These are phyloP conservation scores for Chenopodium quinoa DNA, from an alignment of 148 eudicot species.

Conservation along the genomic window DNA sequence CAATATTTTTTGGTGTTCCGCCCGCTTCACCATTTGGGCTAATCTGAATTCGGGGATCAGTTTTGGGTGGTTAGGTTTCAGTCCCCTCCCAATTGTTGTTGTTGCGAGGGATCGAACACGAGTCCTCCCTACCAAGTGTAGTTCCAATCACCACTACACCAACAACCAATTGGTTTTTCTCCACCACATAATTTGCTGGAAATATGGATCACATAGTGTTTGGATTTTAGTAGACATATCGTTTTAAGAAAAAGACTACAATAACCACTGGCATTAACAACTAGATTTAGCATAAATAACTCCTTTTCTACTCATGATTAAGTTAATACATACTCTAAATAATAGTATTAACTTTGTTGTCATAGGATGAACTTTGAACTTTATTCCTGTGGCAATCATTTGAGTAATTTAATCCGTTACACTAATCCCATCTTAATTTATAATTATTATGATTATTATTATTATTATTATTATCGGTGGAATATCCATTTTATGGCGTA, in stretches of 20 bases:
- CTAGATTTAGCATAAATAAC: slow-evolving; percentile 9
- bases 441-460: background rate
- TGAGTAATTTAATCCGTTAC: slow-evolving; percentile 4
- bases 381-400: background rate
- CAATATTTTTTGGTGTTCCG: too few relatives aligned
- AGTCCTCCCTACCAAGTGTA: too few relatives aligned
- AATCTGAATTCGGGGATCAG: too few relatives aligned
- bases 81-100: too few relatives aligned
- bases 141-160: too few relatives aligned
- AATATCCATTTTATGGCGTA: slow-evolving; percentile 16
- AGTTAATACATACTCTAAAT: background rate
- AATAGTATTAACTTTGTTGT: slow-evolving; percentile 5
- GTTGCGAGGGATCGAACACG: too few relatives aligned
- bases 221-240: slow-evolving; percentile 3
- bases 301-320: slow-evolving; percentile 2
- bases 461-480: background rate
- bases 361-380: slow-evolving; percentile 5
- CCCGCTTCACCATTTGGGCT: too few relatives aligned
- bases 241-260: background rate
- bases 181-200: background rate
- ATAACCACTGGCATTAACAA: background rate
- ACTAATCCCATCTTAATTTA: background rate
- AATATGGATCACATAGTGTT: slow-evolving; percentile 1
- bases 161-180: too few relatives aligned
- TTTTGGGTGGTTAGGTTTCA: too few relatives aligned